Base-by-base conservation (phyloP, 2,329 filamentous ascomycete genomes). In the Colletotrichum falcatum region DNA sequence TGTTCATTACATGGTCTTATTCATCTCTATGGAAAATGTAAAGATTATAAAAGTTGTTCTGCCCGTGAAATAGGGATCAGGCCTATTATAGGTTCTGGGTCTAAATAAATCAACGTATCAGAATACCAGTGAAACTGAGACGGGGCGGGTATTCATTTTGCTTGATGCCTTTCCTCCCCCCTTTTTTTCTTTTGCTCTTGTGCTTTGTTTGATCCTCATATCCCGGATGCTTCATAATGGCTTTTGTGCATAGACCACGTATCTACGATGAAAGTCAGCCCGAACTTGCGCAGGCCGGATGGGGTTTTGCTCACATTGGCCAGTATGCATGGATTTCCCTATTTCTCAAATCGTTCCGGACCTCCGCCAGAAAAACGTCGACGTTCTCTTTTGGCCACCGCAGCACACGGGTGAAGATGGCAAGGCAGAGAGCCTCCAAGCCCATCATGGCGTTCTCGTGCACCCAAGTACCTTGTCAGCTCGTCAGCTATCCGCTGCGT, bases 321-420 rank as follows among this genome's bases (percentile, higher is more conserved):
- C 65, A 72, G 44, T 72, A 72, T 20, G 74, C 70, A 70, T 79
- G 78, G 1, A 77, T 70, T 5, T 53, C 64, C 37, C 66, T 74
- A 23, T 76, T 74, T 64, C 66, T 75, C 60, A 79, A 35, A 44
- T 77, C 76, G 48, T 70, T 72, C 30, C 73, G 73, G 3, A 78
- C 77, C 20, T 76, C 65, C 3, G 70, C 73, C 28, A 78, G 68
- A n/a, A 77, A 66, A 1, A 72, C 74, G 4, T 75, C 53, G 7
- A 77, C 69, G 39, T 78, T 75, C 23, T 75, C 69, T 39, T 65
- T 64, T 2, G 66, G 55, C 78, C 77, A 78, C 18, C 72, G 73
- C n/a, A 77, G 68, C 20, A 76, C 74, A 7, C 74, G 73, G 16
- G 76, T 78, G 30, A 76, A 77, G 20, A 78, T 65, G 18, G 74